These are phyloP conservation scores for Plenodomus lindquistii DNA, from an alignment of 2,329 filamentous ascomycete species.

Conservation along the genomic window DNA sequence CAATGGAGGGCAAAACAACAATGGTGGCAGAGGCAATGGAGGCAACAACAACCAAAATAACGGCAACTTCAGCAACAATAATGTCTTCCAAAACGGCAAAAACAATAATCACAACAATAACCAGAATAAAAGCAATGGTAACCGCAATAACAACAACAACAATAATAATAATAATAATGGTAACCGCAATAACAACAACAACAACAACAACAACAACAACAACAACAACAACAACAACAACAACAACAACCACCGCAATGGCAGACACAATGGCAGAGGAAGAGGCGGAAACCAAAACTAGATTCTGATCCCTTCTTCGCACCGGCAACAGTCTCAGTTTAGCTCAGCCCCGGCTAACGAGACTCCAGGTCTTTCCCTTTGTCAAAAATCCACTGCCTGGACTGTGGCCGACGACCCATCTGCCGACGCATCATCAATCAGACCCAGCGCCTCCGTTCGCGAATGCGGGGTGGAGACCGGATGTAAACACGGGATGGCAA, in stretches of 20 bases:
- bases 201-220: no score
- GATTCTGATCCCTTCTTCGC: constrained; percentile 1
- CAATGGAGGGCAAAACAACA: neutral
- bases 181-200: no score
- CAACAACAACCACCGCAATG: neutral
- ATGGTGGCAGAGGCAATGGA: neutral
- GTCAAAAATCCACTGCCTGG: no score
- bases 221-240: neutral
- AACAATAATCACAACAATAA: neutral
- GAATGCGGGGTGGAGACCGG: no score
- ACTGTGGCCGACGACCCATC: no score
- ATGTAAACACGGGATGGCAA: no score
- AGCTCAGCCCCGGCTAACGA: neutral
- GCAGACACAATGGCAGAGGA: neutral
- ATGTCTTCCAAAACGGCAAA: neutral
- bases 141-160: neutral
- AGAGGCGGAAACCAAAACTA: neutral
- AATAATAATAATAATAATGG: neutral
- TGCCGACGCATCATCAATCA: no score
- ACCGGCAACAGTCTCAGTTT: neutral
- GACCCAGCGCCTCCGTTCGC: no score
- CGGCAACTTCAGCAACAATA: neutral
- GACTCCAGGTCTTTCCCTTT: neutral
- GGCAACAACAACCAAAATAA: neutral
- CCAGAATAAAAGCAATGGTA: no score